Percentiles rank a stretch among this genome's conserved stretches.
These are phyloP conservation scores for Apiospora sp. DNA, from an alignment of 2,329 filamentous ascomycete genomes.

Conservation along the genomic window DNA sequence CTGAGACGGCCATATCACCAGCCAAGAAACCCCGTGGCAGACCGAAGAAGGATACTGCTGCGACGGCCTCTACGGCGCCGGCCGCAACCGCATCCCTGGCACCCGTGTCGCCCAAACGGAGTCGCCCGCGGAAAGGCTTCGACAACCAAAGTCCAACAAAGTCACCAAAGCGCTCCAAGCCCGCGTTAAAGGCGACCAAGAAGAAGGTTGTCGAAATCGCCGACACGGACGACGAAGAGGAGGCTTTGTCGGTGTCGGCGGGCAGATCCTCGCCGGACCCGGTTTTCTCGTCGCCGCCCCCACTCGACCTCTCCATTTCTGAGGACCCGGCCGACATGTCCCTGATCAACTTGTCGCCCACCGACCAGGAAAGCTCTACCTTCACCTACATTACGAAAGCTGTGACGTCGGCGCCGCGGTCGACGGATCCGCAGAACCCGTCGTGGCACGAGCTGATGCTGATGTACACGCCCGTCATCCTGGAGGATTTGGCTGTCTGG, in stretches of 20 bases:
- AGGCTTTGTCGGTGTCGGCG: slow-evolving; percentile 41
- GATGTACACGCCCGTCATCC: slow-evolving; percentile 87
- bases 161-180: slow-evolving; percentile 29
- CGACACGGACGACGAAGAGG: slow-evolving; percentile 56
- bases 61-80: not conserved
- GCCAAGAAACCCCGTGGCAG: slow-evolving; percentile 27
- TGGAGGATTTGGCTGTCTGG: slow-evolving; percentile 87
- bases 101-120: slow-evolving; percentile 34
- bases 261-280: slow-evolving; percentile 46
- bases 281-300: slow-evolving; percentile 54
- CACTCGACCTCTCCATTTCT: slow-evolving; percentile 50
- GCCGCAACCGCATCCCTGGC: not conserved
- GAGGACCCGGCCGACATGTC: slow-evolving; percentile 53
- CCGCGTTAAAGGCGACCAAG: slow-evolving; percentile 45
- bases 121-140: slow-evolving; percentile 50
- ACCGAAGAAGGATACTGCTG: slow-evolving; percentile 30
- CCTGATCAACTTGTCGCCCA: slow-evolving; percentile 50
- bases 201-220: slow-evolving; percentile 58
- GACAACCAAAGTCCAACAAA: slow-evolving; percentile 26
- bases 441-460: slow-evolving; percentile 94
- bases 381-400: slow-evolving; percentile 64
- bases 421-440: slow-evolving; percentile 57
- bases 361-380: slow-evolving; percentile 52
- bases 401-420: slow-evolving; percentile 58
- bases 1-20: not conserved